phyloP scores from a whole-genome alignment of 768 basidiomycete genomes.

The Coprinopsis sp. region DNA sequence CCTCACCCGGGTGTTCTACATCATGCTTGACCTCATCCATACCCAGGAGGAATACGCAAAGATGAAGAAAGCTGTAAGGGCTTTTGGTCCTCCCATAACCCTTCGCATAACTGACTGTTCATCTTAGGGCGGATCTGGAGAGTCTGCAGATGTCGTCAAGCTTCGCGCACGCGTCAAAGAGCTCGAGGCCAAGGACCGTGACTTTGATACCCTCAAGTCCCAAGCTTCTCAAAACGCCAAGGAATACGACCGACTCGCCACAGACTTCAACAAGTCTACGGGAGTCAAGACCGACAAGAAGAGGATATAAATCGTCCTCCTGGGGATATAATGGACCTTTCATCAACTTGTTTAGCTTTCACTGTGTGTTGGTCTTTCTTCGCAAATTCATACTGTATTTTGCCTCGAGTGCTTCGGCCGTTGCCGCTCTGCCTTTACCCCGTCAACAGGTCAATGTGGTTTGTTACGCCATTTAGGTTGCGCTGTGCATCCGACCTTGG shows the following conservation, averaged over 20 bases:
- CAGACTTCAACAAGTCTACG: conserved; percentile 67
- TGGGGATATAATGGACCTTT: too few species aligned
- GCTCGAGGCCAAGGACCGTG: conserved; percentile 53
- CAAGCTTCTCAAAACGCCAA: conserved; percentile 73
- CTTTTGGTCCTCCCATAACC: background rate
- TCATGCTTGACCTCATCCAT: conserved; percentile 87
- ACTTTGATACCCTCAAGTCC: conserved; percentile 77
- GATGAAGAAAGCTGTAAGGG: conserved; percentile 58
- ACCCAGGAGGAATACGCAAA: conserved; percentile 84
- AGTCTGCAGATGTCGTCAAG: conserved; percentile 53
- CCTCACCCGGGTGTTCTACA: conserved; percentile 87
- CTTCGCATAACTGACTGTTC: background rate
- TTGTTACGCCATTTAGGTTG: too few species aligned
- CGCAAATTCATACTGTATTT: too few species aligned
- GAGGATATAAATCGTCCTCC: conserved; percentile 55
- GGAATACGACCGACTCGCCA: conserved; percentile 81
- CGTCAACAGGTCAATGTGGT: too few species aligned
- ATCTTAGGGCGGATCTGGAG: conserved; percentile 23
- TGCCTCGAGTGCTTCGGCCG: too few species aligned
- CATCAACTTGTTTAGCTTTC: too few species aligned
- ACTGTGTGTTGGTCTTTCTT: too few species aligned
- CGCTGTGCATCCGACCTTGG: too few species aligned
- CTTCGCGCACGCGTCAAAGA: conserved; percentile 65
- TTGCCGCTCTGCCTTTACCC: too few species aligned
- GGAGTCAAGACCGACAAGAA: conserved; percentile 58